phyloP scores from a whole-genome alignment of 352 stramenopile genomes.

The Globisporangium cylindrosporum region DNA sequence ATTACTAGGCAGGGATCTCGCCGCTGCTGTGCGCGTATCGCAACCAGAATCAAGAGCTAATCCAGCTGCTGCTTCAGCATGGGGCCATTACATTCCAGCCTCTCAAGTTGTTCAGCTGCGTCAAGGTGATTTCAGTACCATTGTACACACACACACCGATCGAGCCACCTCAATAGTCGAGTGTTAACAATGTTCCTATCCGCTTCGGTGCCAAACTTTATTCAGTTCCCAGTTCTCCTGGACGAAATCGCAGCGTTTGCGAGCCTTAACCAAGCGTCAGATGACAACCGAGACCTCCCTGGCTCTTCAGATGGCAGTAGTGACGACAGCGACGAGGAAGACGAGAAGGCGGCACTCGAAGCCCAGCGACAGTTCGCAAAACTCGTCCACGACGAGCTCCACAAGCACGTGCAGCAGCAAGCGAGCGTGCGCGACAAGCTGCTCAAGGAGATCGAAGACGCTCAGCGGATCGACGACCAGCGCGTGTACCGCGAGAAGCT shows the following conservation, averaged over 20 bases:
- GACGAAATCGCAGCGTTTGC: constrained; percentile 11
- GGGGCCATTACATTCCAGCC: constrained; percentile 35
- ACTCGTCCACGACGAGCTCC: constrained; percentile 19
- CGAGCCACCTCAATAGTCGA: background rate
- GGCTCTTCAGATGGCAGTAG: background rate
- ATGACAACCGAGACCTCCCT: background rate
- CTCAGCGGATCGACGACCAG: constrained; percentile 47
- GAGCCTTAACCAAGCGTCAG: background rate
- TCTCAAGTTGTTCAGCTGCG: constrained; percentile 26
- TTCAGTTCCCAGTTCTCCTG: constrained; percentile 21
- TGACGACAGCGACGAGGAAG: background rate
- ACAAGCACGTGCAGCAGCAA: constrained; percentile 28
- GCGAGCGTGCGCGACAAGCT: constrained; percentile 23
- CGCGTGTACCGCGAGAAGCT: constrained; percentile 44
- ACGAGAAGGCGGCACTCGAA: background rate
- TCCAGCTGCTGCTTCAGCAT: constrained; percentile 45
- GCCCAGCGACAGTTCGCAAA: constrained; percentile 14
- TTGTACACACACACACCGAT: background rate
- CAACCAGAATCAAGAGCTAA: constrained; percentile 44
- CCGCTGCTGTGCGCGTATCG: constrained; percentile 57
- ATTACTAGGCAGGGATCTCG: constrained; percentile 30
- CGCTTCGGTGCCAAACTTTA: background rate
- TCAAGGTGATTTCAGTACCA: constrained; percentile 28
- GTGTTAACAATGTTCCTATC: background rate
- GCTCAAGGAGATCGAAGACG: constrained; percentile 33